Evolutionary conservation across 331 rosid species (phyloP).

Genomic region (Quercus tomentella): DNA sequence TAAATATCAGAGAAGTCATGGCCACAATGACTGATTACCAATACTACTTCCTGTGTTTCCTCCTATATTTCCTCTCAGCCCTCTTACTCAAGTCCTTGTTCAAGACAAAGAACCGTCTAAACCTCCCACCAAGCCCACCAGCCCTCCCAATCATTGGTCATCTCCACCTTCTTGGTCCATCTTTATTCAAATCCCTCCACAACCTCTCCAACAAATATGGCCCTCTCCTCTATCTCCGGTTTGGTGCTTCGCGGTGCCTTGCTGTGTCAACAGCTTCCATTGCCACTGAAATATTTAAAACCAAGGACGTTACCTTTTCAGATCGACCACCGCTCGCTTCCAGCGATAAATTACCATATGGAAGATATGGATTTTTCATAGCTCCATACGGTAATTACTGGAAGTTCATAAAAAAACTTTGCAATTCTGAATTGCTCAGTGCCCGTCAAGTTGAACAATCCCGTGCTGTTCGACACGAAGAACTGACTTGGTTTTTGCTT

Average conservation of each 20-base stretch:
- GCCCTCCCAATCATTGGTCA: constrained; percentile 46
- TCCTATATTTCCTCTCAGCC: not conserved
- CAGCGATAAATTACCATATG: constrained; percentile 42
- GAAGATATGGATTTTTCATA: constrained; percentile 46
- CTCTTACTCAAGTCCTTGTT: constrained; percentile 5
- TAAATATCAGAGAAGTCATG: too few species aligned
- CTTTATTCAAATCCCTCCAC: constrained; percentile 29
- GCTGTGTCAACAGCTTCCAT: constrained; percentile 44
- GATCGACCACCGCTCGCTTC: constrained; percentile 43
- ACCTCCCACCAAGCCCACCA: constrained; percentile 39
- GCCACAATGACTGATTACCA: not conserved
- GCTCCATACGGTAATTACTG: constrained; percentile 53
- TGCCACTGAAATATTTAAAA: constrained; percentile 52
- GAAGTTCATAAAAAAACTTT: constrained; percentile 55
- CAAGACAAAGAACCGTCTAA: not conserved
- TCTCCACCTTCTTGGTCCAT: constrained; percentile 35
- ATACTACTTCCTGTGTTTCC: not conserved
- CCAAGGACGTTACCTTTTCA: constrained; percentile 35
- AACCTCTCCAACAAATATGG: constrained; percentile 39
- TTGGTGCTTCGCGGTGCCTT: constrained; percentile 30
- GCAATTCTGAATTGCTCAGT: constrained; percentile 45
- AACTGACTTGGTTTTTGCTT: constrained; percentile 4
- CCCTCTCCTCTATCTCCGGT: constrained; percentile 33
- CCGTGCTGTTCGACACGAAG: constrained; percentile 25
- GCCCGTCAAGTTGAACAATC: constrained; percentile 44